phyloP scores from a whole-genome alignment of 139 green algal genomes.

The Pleodorina starrii region DNA sequence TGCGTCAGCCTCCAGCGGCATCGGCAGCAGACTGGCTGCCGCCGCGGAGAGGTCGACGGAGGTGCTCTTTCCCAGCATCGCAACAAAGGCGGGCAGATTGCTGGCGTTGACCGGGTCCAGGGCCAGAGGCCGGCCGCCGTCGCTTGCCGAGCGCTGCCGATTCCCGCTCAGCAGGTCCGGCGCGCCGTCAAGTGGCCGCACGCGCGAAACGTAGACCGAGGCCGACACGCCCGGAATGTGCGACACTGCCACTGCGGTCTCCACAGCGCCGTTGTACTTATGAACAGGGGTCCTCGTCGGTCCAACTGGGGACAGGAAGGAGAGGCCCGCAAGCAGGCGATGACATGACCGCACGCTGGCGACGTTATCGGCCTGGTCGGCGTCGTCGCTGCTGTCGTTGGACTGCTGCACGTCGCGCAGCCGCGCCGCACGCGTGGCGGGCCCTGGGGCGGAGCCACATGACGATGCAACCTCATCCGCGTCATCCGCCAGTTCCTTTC shows the following conservation, averaged over 20 bases:
- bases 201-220: constrained; percentile 9
- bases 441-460: constrained; percentile 30
- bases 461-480: not conserved
- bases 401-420: not conserved
- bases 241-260: not conserved
- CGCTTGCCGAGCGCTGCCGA: not conserved
- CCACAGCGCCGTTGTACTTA: not conserved
- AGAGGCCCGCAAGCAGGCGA: constrained; percentile 5
- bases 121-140: not conserved
- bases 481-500: not conserved
- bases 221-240: not conserved
- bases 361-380: not conserved
- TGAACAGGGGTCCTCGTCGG: not conserved
- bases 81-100: not conserved
- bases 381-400: not conserved
- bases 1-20: not conserved
- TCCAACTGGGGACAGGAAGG: constrained; percentile 19
- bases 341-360: not conserved
- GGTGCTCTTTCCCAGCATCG: not conserved
- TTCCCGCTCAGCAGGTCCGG: not conserved
- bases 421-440: constrained; percentile 15
- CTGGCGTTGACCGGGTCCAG: not conserved
- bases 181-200: not conserved
- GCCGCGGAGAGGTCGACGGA: not conserved
- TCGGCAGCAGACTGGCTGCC: not conserved